Conservation (phyloP, 2,329 filamentous ascomycete genomes). For the Fusarium haematococcum region DNA sequence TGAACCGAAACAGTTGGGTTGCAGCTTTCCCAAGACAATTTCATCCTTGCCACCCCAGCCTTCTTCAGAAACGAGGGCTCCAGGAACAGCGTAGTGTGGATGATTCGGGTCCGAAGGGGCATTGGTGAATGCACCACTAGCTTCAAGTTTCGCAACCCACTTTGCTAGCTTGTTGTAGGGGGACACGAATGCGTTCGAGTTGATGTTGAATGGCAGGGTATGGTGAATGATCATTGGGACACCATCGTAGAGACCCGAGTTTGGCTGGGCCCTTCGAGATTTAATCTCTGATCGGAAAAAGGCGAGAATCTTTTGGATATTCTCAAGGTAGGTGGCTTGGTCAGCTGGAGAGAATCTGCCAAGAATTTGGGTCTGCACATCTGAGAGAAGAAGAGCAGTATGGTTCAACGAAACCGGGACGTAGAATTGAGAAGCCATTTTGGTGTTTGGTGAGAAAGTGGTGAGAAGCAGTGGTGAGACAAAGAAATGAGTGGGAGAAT, state of each 20-base stretch:
- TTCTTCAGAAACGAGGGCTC: not conserved
- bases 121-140: not conserved
- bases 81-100: not conserved
- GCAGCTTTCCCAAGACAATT: not conserved
- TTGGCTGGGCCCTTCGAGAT: not conserved
- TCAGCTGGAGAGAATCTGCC: not conserved
- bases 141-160: not conserved
- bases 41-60: not conserved
- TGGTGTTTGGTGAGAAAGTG: not conserved
- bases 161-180: not conserved
- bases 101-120: not conserved
- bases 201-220: not conserved
- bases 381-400: not conserved
- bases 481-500: not conserved
- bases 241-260: not conserved
- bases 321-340: not conserved
- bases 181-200: not conserved
- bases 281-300: not conserved
- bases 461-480: not conserved
- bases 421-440: not conserved
- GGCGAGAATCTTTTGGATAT: not conserved
- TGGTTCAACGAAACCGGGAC: not conserved
- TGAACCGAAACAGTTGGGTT: not conserved
- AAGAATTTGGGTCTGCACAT: not conserved
- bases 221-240: constrained; percentile 5